Base-by-base conservation (phyloP, 2,329 filamentous ascomycete genomes). In the Pseudogymnoascus sp. region DNA sequence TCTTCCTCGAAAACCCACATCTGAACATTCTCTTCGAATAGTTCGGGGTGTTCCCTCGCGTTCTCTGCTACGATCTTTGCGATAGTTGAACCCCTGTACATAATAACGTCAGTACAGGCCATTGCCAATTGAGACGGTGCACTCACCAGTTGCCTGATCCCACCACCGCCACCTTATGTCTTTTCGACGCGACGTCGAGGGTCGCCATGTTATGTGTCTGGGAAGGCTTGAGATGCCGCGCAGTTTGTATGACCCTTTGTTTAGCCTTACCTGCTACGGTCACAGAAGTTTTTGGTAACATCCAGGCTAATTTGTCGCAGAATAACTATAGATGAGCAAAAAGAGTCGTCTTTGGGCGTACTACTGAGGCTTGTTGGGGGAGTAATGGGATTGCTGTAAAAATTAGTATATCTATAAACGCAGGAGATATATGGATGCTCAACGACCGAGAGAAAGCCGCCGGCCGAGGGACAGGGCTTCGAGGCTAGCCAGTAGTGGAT, bases 1-100 rank as follows among this genome's bases (percentile, higher is more conserved):
- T 95, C 83, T 74, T 99, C 94, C 75, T 99, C 94, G 71, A 85
- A 96, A 70, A 99, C 95, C 94, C 94, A 99, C 94, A 99, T 97
- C 75, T 95, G 90, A 58, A 99, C 91, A 63, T 90, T 79, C 72
- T 86, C 78, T 70, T 97, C 89, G 71, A 97, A 99, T 45, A 96
- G 71, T 28, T 90, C 82, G 8, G 85, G 80, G 75, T 96, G 80
- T 65, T 81, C 84, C 63, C 82, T 83, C 35, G 90, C 88, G 76
- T 95, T 99, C 74, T 99, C 92, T 67, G 92, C 92, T 58, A 96
- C 83, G 63, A 99, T 95, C 77, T 99, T 99, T 72, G 92, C 86
- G 74, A 99, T 96, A 62, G 94, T 95, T 62, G 91, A 96, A 68
- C 94, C 94, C 92, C 89, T 94, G 62, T 34, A 45, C 28, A n/a